Conservation (phyloP, 768 basidiomycete species). For the Mycena chlorophos region DNA sequence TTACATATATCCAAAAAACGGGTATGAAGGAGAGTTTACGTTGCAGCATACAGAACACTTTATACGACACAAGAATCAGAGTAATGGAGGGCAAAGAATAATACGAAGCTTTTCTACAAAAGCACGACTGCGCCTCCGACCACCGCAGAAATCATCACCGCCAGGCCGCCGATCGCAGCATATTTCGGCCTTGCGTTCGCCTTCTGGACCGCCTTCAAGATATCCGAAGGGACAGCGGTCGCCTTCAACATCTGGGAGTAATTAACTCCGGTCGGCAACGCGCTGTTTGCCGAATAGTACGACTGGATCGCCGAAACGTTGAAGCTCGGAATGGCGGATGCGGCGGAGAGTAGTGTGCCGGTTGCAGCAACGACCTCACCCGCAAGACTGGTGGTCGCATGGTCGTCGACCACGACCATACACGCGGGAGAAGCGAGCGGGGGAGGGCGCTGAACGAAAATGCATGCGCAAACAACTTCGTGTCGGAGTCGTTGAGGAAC, state of each 20-base stretch:
- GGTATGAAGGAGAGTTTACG: no score
- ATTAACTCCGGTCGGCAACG: conserved; percentile 13
- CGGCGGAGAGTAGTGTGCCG: conserved; percentile 7
- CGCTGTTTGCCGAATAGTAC: conserved; percentile 4
- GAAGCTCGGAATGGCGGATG: conserved; percentile 11
- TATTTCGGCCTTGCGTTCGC: neutral
- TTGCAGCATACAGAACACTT: no score
- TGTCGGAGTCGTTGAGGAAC: neutral
- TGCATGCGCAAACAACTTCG: neutral
- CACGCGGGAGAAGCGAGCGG: conserved; percentile 4
- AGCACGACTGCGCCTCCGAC: neutral
- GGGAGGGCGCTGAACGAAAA: conserved; percentile 6
- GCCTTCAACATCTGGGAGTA: conserved; percentile 13
- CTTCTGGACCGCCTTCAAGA: conserved; percentile 2
- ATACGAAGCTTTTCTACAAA: no score
- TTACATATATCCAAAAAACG: no score
- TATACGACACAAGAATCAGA: no score
- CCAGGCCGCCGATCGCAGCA: neutral
- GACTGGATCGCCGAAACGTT: conserved; percentile 4
- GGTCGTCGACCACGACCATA: conserved; percentile 10
- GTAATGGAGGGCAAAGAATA: no score
- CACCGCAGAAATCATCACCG: neutral
- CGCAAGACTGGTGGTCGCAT: neutral
- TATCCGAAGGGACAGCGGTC: conserved; percentile 8
- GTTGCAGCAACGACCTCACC: conserved; percentile 2